phyloP scores from a whole-genome alignment of 148 eudicot species.

The Spergularia bocconei region DNA sequence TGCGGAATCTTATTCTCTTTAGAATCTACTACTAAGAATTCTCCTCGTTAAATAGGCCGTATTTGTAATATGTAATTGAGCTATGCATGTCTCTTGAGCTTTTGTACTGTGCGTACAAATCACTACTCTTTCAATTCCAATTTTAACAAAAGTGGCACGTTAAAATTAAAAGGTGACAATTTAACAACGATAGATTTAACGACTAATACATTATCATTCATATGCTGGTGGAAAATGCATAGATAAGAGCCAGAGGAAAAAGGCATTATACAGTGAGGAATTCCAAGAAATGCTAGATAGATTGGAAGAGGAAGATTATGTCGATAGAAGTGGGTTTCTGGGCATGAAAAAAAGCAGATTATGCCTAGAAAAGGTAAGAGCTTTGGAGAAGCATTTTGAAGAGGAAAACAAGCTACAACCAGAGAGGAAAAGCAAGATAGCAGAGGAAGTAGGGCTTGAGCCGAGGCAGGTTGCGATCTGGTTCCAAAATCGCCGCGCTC shows the following conservation, averaged over 20 bases:
- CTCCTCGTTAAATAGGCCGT: too few species aligned
- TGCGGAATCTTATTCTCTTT: too few species aligned
- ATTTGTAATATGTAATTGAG: too few species aligned
- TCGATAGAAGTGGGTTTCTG: conserved; percentile 44
- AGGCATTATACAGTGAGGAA: conserved; percentile 51
- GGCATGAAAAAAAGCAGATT: conserved; percentile 68
- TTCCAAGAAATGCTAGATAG: conserved; percentile 74
- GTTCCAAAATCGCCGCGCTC: conserved; percentile 94
- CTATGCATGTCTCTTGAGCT: too few species aligned
- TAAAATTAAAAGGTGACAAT: neutral
- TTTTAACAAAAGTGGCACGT: neutral
- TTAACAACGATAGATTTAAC: too few species aligned
- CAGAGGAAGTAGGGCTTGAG: conserved; percentile 84
- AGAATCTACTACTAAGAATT: too few species aligned
- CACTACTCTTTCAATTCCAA: too few species aligned
- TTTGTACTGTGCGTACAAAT: too few species aligned
- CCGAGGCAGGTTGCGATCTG: conserved; percentile 96
- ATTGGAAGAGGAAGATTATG: conserved; percentile 61
- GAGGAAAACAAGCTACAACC: conserved; percentile 88
- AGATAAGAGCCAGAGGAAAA: conserved; percentile 40
- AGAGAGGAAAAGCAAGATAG: conserved; percentile 74
- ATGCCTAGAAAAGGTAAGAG: conserved; percentile 75
- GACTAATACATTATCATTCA: neutral
- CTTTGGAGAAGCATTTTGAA: conserved; percentile 83
- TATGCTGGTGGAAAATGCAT: neutral